Evolutionary conservation across 768 basidiomycete species (phyloP).

Genomic region (Podaxis sp.): DNA sequence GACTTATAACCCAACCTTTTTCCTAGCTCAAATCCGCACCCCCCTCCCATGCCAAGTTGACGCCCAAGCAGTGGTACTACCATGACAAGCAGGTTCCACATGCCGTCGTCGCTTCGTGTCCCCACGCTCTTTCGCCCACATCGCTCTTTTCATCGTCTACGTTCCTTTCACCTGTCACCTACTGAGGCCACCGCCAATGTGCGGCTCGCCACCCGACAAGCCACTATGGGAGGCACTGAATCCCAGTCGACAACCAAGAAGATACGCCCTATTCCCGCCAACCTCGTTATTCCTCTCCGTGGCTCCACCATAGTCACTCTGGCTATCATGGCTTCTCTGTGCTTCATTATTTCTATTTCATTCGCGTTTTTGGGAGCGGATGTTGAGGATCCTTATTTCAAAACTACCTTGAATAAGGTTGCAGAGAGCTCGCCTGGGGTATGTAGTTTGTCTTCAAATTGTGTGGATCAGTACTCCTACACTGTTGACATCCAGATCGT

Average conservation of each 20-base stretch:
- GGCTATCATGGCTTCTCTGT: conserved; percentile 38
- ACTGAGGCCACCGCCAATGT: conserved; percentile 11
- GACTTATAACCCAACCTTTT: conserved; percentile 1
- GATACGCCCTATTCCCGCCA: conserved; percentile 12
- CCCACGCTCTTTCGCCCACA: conserved; percentile 25
- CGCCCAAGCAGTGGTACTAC: conserved; percentile 2
- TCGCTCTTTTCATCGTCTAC: conserved; percentile 34
- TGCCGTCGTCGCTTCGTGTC: conserved; percentile 24
- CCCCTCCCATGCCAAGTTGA: conserved; percentile 1
- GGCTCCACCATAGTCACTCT: conserved; percentile 29
- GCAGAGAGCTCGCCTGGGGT: conserved; percentile 43
- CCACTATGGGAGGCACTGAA: conserved; percentile 20
- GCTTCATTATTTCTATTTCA: conserved; percentile 45
- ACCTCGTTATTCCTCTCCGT: conserved; percentile 23
- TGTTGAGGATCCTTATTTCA: conserved; percentile 37
- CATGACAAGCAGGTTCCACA: conserved; percentile 11
- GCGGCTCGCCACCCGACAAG: conserved; percentile 17
- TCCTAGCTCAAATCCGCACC: background rate
- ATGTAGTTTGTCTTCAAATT: conserved; percentile 14
- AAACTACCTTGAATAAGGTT: conserved; percentile 32
- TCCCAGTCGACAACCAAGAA: conserved; percentile 11
- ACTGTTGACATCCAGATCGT: conserved; percentile 34
- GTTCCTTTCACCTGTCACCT: conserved; percentile 40
- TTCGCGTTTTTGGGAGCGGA: conserved; percentile 43
- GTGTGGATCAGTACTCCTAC: background rate